Evolutionary conservation across 1,139 yeast genomes (phyloP), one percentile per base, ranked within the genome.

Genomic region (Debaryomyces fabryi): DNA sequence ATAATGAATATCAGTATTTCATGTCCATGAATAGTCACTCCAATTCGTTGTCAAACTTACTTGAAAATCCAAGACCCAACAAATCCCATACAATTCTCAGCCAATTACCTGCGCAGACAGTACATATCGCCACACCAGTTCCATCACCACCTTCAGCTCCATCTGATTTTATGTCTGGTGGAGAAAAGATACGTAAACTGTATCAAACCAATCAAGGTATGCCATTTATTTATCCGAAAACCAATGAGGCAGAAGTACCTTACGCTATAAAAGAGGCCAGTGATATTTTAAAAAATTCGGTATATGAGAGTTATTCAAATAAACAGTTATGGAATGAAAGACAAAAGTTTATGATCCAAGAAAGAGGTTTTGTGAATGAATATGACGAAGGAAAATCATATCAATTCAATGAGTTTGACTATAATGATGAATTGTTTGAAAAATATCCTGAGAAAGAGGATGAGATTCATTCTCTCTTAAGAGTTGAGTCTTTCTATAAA

Each of bases 81-180:
- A 76, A 74, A 52, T 64, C 75, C 2, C 88, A 85, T 51, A 76
- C 85, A 5, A 66, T 81, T 2, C 77, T 79, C 48, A 74, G 79
- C 41, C 78, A 81, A 39, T 65, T 85, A 16, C 88, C 89, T 0
- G 74, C 82, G 0, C 90, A 88, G 33, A 76, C 81, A 1, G 70
- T 86, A 3, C 96, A 91, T 64, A 77, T 91, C 15, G 92, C 96
- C 0, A 90, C 97, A 0, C 97, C 96, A 0, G 88, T 87, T 0
- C 95, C 96, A 1, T 87, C 96, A 0, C 96, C 96, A 0, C 86
- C 88, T 0, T 65, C 82, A 8, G 79, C 86, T 1, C 91, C 96
- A 23, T 72, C 78, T 4, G 80, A 76, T 41, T 76, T 68, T 48
- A 71, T 77, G 70, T 64, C 79, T 3, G 83, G 82, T 1, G 88